Base-by-base conservation (phyloP, 345 rosid species). In the Salix brachista region DNA sequence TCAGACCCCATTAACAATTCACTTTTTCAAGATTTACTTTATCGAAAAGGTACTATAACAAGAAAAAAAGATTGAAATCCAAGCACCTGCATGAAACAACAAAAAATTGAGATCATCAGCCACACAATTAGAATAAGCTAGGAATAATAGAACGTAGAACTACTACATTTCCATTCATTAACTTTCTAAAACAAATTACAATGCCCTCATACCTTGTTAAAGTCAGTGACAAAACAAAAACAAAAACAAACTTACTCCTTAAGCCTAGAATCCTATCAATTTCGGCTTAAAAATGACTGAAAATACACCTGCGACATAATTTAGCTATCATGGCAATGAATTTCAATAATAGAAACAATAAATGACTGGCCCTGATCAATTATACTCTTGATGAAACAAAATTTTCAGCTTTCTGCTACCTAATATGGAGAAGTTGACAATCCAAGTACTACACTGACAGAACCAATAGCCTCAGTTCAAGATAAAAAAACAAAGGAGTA, bases 1-100 rank as follows among this genome's bases (percentile, higher is more conserved):
- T 93, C 98, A 28, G 99, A 96, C 81, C 99, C 99, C 98, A 96
- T 96, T 46, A 41, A 16, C 32, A 28, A 44, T 65, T 14, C 14
- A 39, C 23, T 41, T 52, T n/a, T 54, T 21, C 11, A 41, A 58
- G 64, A 58, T 58, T 58, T 58, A 61, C 12, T 61, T 12, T 34
- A 62, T 36, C 44, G 9, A 60, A 58, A 74, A 73, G 16, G 30
- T 62, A 52, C 52, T 73, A 62, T 10, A 36, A 56, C 78, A 69
- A 61, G 75, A 64, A 73, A 74, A 69, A 67, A 21, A 16, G 26
- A 62, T 26, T 50, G 11, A 67, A 58, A 54, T 58, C 69, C 69
- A 62, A 44, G 25, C 54, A 60, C 73, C 77, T 68, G 77, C 74
- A 46, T 26, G 64, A 11, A 74, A 19, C 50, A 61, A 69, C 13